These are phyloP conservation scores for Coemansia sp. DNA, from an alignment of 192 early-diverging fungal species.

Conservation along the genomic window DNA sequence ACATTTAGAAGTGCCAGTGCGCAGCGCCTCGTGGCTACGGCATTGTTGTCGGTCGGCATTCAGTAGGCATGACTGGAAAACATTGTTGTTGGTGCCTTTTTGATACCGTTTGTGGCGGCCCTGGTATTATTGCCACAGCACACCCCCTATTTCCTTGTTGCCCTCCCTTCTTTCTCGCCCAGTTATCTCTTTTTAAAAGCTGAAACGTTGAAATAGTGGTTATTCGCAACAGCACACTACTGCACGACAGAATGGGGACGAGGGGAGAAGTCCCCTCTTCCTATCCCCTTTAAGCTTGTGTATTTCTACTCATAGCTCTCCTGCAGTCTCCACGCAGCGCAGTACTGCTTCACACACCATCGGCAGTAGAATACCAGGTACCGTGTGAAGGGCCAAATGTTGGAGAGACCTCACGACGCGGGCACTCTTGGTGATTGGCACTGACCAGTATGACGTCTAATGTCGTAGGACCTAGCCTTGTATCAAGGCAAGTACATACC, in stretches of 20 bases:
- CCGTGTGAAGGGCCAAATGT: background rate
- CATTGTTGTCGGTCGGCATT: conserved; percentile 7
- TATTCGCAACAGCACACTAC: background rate
- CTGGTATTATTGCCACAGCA: background rate
- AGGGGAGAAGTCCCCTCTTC: background rate
- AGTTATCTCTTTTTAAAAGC: background rate
- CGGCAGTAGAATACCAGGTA: background rate
- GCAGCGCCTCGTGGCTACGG: background rate
- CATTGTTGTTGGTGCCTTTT: background rate
- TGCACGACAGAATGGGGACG: background rate
- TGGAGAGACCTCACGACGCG: background rate
- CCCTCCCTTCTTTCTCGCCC: background rate
- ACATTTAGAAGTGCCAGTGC: conserved; percentile 3
- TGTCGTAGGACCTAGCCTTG: background rate
- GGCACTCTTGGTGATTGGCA: background rate
- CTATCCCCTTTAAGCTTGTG: background rate
- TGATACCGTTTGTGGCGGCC: background rate
- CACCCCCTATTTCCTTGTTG: background rate
- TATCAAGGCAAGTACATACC: background rate
- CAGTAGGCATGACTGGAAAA: background rate
- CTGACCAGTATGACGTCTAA: background rate
- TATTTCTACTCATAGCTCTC: background rate
- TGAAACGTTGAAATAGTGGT: background rate
- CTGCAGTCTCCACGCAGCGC: background rate
- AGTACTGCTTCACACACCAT: background rate